Base-by-base conservation (phyloP, 805 yeast genomes). In the Cyberlindnera misumaiensis region DNA sequence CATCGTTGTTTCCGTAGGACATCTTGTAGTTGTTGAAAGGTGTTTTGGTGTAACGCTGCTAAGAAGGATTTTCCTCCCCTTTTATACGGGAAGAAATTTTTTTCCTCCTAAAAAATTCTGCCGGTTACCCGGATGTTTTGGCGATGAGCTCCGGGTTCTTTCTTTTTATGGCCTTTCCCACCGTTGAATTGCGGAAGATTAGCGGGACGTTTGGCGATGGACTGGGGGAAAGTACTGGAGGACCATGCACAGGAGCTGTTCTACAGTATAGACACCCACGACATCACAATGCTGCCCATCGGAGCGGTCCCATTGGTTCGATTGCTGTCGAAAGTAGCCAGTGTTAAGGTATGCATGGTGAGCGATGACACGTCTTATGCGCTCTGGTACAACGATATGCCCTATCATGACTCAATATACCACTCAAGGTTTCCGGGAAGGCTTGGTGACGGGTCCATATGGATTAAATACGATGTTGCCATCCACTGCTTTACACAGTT, bases 1-100 rank as follows among this genome's bases (percentile, higher is more conserved):
- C 40, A 17, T 46, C 52, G 48, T 34, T 42, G 24, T 42, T 39
- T 35, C 47, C 46, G 48, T 48, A 47, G 7, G 53, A 49, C 53
- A 49, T 49, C 28, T 31, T 39, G n/a, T 27, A 16, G n/a, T 11
- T 26, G 15, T 11, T 15, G 30, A 13, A 12, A 3, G 36, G 7
- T 10, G 26, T 13, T 24, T 11, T 18, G 14, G 24, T 28, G 30
- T 12, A 25, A 24, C 14, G 28, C 14, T 13, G 7, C 25, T n/a
- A 22, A 25, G 22, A 28, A 33, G 17, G 25, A 34, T 17, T 28
- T 28, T 28, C 10, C 13, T 14, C 20, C n/a, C 28, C 14, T n/a
- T 20, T 20, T 28, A 26, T 10, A 20, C 11, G 22, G n/a, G 15
- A 22, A 20, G n/a, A 20, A 20, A 12, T 18, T n/a, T 17, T 17